Base-by-base conservation (phyloP, 192 early-diverging fungal genomes). In the Backusella parvicylindrica region DNA sequence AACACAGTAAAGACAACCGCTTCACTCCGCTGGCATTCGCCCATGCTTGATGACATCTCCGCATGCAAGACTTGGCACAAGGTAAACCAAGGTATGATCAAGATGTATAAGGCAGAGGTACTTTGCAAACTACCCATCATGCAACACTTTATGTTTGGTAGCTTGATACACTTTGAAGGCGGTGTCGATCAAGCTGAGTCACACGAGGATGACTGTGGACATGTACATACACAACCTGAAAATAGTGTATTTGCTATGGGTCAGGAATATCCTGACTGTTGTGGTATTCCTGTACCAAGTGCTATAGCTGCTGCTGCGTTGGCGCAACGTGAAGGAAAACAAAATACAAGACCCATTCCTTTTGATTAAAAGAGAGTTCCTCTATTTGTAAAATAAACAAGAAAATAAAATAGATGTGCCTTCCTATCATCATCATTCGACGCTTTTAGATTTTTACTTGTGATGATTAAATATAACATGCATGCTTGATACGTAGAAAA, bases 141-240 rank as follows among this genome's bases (percentile, higher is more conserved):
- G 97, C 98, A 99, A 83, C 98, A 99, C 75, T 98, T 97, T 80
- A 85, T 97, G 77, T 99, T 99, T 89, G 98, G 97, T 23, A 87
- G 88, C 2, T 73, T 97, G 30, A 75, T 99, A 30, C 79, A 84
- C 30, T 99, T 99, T 78, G 86, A 89, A 71, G 88, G 88, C 6
- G 79, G 79, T 43, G 73, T 64, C 11, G 76, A 65, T 31, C 23
- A 69, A 21, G 77, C 80, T 2, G 85, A 84, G 2, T 77, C 76
- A 33, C 70, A 82, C 5, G 85, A 91, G 35, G 83, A 88, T n/a
- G 87, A 87, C 2, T 83, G 83, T 49, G 85, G 80, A 0, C 80
- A 87, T 79, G 83, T 84, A n/a, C 89, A 89, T 77, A 70, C 64
- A 86, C 56, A 50, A 16, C 26, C 60, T 26, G 16, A 47, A 7